Evolutionary conservation across 2,329 filamentous ascomycete species (phyloP), one percentile per base, ranked within the genome.

Genomic region (Fusarium oxysporum): DNA sequence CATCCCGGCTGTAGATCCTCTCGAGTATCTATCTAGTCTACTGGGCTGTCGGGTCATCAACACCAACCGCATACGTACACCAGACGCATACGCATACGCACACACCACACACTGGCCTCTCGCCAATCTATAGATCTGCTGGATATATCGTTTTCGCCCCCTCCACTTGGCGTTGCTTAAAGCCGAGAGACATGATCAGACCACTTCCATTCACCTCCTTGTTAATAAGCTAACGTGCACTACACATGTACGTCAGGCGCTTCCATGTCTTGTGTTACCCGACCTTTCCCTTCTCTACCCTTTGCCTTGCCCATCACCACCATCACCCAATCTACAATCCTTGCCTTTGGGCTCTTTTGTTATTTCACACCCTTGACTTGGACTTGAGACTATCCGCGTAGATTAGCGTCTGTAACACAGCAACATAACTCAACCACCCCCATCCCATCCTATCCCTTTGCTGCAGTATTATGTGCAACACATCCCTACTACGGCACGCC

Each of bases 361-460:
- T 71, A 71, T 73, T 73, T 73, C 70, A 32, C 70, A 73, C 70
- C 70, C 71, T 64, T 71, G 55, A 58, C 69, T 68, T 54, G 19
- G 33, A 38, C 38, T 56, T 63, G 53, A 19, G 17, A 37, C 30
- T 64, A 67, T 65, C 35, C 51, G 35, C 32, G 51, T 64, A 54
- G 62, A 64, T 65, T 78, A 78, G 76, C 71, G 72, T 71, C 47
- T 47, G 76, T 77, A 41, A 57, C 76, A 77, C 76, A 57, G 50
- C 50, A 74, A 67, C 64, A 67, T 33, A 73, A 41, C 64, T 50
- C 44, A 74, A 68, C 72, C 58, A 68, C 63, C 65, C 61, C 55
- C 65, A 54, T 68, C 45, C 37, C 25, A 41, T 28, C 61, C 59
- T 58, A 55, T 65, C 40, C 38, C 25, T 48, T 28, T 23, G 40